A percentile compares a stretch with the other conserved stretches of the same genome.
These are phyloP conservation scores for Penicillium sp. DNA, from an alignment of 2,329 filamentous ascomycete genomes.

Conservation along the genomic window DNA sequence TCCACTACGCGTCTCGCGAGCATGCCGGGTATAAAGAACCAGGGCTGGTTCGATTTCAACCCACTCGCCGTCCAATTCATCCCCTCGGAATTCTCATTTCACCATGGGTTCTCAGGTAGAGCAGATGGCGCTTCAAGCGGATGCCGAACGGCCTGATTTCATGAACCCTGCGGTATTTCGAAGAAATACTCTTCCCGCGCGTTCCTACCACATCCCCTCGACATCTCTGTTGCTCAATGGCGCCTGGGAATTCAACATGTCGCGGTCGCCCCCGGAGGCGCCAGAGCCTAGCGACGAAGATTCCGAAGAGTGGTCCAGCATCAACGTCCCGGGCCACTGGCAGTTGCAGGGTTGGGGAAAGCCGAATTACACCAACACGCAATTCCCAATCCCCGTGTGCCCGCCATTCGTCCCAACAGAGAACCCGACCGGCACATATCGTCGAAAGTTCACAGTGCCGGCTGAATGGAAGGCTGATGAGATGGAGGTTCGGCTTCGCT, in stretches of 20 bases:
- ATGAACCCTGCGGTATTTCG: conserved; percentile 46
- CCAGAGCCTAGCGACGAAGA: conserved; percentile 19
- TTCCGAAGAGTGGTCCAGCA: conserved; percentile 25
- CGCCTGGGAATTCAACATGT: conserved; percentile 59
- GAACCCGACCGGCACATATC: conserved; percentile 66
- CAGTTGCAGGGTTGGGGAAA: conserved; percentile 67
- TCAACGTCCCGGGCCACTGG: conserved; percentile 68
- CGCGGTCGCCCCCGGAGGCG: conserved; percentile 49
- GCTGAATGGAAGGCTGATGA: not conserved
- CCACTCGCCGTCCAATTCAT: not conserved
- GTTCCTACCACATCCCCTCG: conserved; percentile 57
- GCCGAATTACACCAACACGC: conserved; percentile 69
- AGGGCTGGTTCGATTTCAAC: not conserved
- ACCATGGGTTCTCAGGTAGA: not conserved
- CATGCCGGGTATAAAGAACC: not conserved
- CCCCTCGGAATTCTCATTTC: not conserved
- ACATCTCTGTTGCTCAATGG: conserved; percentile 54
- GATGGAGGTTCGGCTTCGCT: conserved; percentile 61
- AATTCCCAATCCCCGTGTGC: conserved; percentile 65
- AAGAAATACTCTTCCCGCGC: conserved; percentile 55
- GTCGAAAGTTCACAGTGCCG: conserved; percentile 57
- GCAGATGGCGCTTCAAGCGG: conserved; percentile 1
- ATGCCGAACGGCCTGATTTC: conserved; percentile 6
- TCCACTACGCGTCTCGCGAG: not conserved
- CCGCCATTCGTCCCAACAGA: conserved; percentile 62